Evolutionary conservation across 768 basidiomycete genomes (phyloP).

Genomic region (Lactifluus hygrophoroides): DNA sequence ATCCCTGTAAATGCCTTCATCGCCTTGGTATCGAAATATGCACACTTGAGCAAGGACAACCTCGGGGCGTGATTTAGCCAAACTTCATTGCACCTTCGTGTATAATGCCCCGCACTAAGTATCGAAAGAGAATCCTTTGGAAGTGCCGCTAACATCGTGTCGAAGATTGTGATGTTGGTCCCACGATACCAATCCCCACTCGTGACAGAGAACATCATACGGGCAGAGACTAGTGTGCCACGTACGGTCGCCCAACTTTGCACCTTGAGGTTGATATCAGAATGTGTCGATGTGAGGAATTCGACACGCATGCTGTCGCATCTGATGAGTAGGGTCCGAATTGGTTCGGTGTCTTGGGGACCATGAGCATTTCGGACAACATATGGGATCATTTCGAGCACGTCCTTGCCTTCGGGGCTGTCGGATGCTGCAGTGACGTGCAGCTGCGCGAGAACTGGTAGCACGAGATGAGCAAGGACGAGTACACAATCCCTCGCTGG

Average conservation of each 20-base stretch:
- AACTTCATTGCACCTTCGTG: neutral
- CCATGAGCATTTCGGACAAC: no score
- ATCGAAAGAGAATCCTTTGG: neutral
- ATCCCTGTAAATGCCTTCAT: neutral
- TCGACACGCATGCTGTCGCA: no score
- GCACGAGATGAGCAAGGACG: conserved; percentile 1
- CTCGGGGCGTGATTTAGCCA: neutral
- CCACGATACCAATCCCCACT: neutral
- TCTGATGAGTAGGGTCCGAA: no score
- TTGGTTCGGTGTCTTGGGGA: neutral
- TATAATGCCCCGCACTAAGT: neutral
- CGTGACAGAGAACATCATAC: neutral
- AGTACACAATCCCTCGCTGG: neutral
- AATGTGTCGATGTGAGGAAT: no score
- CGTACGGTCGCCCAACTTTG: rapidly evolving
- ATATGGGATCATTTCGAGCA: neutral
- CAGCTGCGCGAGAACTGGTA: no score
- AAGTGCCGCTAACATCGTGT: neutral
- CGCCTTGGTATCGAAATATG: neutral
- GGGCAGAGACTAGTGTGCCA: neutral
- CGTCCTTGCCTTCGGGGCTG: neutral
- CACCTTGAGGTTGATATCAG: neutral
- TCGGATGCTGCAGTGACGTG: neutral
- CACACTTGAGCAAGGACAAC: neutral
- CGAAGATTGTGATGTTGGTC: neutral